Evolutionary conservation across 2,329 filamentous ascomycete genomes (phyloP), one percentile per base, ranked within the genome.

Genomic region (Aspergillus luchuensis): DNA sequence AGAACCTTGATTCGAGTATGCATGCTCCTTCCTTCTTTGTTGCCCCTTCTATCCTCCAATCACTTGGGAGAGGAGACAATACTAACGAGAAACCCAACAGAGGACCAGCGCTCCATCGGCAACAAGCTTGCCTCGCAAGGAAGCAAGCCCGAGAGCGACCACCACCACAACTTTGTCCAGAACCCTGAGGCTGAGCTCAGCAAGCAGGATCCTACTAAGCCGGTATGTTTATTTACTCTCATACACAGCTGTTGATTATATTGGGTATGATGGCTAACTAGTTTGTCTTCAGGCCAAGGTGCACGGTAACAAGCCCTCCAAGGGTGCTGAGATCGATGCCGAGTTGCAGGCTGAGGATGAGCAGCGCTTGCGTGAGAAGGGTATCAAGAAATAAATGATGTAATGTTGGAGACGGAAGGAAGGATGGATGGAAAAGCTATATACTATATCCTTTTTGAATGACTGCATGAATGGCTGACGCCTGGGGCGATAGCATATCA

Each of bases 1-100:
- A 82, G 63, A 81, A 83, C 64, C 83, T 84, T 58, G 90, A 95
- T 74, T 86, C 91, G 53, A 94, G 90, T 92, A 84, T 55, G 62
- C 62, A 8, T 8, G 7, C 7, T 7, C 25, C 25, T 25, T 8
- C 25, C 11, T 17, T 8, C 17, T 17, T 54, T 51, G 5, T 17
- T 19, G 17, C 17, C 8, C 5, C 13, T 54, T n/a, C 1, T n/a
- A 15, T 4, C 8, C 5, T 17, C 19, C 23, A 23, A 43, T 23
- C 2, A 13, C 30, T 33, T 11, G 30, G 30, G n/a, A n/a, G n/a
- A n/a, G 25, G 10, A 36, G 7, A 25, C 2, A n/a, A 56, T 39
- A 1, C 50, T 59, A 61, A 59, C 45, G 5, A 38, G 11, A 47
- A 61, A 58, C 48, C 4, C 38, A 17, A 30, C 59, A 79, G 77